These are phyloP conservation scores for Aspergillus persii DNA, from an alignment of 2,329 filamentous ascomycete species.

Conservation along the genomic window DNA sequence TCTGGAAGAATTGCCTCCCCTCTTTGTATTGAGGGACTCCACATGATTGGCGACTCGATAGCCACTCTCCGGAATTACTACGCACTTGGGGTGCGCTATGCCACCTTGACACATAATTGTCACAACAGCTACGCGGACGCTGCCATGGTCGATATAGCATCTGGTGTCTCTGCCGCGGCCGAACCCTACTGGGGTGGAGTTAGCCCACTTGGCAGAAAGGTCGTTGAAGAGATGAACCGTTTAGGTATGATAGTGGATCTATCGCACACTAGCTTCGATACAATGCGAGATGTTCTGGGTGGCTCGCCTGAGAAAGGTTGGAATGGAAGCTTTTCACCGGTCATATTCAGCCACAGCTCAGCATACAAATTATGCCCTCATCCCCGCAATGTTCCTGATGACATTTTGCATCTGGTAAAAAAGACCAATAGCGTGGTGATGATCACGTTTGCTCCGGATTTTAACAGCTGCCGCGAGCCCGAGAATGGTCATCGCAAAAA, in stretches of 20 bases:
- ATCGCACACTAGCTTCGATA: slow-evolving; percentile 22
- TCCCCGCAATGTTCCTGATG: slow-evolving; percentile 43
- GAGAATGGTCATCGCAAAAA: slow-evolving; percentile 11
- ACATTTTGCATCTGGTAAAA: slow-evolving; percentile 36
- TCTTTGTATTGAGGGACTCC: too few relatives aligned
- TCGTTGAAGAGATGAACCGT: slow-evolving; percentile 29
- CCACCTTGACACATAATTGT: too few relatives aligned
- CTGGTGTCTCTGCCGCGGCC: too few relatives aligned
- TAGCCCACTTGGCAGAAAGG: not conserved
- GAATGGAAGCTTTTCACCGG: too few relatives aligned
- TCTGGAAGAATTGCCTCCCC: too few relatives aligned
- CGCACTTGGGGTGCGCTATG: too few relatives aligned
- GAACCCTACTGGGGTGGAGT: too few relatives aligned
- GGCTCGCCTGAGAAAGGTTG: slow-evolving; percentile 17
- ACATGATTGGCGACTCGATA: too few relatives aligned
- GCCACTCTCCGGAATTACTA: too few relatives aligned
- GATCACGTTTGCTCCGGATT: slow-evolving; percentile 37
- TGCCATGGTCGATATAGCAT: too few relatives aligned
- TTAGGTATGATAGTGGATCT: slow-evolving; percentile 30
- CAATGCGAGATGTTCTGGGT: slow-evolving; percentile 21
- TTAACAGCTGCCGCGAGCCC: slow-evolving; percentile 24
- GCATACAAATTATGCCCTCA: slow-evolving; percentile 23
- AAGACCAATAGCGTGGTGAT: slow-evolving; percentile 43
- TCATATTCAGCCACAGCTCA: slow-evolving; percentile 24
- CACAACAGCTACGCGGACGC: too few relatives aligned